Evolutionary conservation across 2,329 filamentous ascomycete genomes (phyloP).

Genomic region (Stagonosporopsis vannaccii): DNA sequence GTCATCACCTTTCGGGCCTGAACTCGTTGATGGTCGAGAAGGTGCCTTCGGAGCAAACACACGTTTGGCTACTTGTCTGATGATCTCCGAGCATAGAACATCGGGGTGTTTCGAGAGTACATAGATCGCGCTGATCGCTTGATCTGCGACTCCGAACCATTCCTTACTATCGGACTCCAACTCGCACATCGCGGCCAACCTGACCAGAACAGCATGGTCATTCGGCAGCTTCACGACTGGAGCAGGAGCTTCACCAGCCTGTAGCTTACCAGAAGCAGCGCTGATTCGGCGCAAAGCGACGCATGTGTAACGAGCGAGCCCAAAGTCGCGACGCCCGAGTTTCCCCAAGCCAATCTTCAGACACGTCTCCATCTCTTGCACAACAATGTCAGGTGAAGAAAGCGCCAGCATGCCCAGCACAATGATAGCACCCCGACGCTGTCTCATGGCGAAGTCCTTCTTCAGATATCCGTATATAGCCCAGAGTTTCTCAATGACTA

Average conservation of each 20-base stretch:
- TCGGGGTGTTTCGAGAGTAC: slow-evolving; percentile 93
- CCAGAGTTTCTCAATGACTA: slow-evolving; percentile 92
- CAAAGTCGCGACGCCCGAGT: slow-evolving; percentile 81
- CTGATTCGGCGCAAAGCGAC: slow-evolving; percentile 92
- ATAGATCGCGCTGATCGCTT: slow-evolving; percentile 95
- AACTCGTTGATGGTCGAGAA: slow-evolving; percentile 41
- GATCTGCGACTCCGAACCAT: slow-evolving; percentile 92
- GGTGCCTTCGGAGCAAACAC: slow-evolving; percentile 72
- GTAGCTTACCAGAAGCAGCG: slow-evolving; percentile 71
- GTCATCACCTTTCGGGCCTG: slow-evolving; percentile 42
- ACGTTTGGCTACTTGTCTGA: slow-evolving; percentile 82
- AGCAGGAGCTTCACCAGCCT: slow-evolving; percentile 61
- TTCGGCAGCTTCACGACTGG: slow-evolving; percentile 81
- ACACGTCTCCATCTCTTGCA: slow-evolving; percentile 95
- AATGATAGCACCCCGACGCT: slow-evolving; percentile 92
- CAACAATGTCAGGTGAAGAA: slow-evolving; percentile 89
- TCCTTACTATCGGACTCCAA: slow-evolving; percentile 90
- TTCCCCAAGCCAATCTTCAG: slow-evolving; percentile 85
- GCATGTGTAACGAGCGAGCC: slow-evolving; percentile 93
- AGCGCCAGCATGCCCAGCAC: slow-evolving; percentile 95
- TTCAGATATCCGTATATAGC: slow-evolving; percentile 96
- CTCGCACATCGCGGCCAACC: slow-evolving; percentile 84
- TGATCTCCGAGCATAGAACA: slow-evolving; percentile 87
- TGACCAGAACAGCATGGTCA: slow-evolving; percentile 84
- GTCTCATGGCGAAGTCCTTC: slow-evolving; percentile 84